These are phyloP conservation scores for Trichophyton equinum DNA, from an alignment of 2,329 filamentous ascomycete species.

Conservation along the genomic window DNA sequence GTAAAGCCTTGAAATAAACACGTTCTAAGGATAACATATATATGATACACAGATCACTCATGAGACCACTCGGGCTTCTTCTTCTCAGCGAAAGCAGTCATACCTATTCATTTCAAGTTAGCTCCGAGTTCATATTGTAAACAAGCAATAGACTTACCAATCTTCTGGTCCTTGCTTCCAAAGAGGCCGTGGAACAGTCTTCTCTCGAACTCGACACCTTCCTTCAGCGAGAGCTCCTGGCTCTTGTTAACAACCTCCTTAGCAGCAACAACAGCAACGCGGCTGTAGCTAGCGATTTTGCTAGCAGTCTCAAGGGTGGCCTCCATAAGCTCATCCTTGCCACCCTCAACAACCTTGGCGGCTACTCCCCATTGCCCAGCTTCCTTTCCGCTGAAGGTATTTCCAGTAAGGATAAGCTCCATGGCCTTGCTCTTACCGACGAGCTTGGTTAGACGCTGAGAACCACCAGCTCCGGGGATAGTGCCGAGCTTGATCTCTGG, in stretches of 20 bases:
- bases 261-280: conserved; percentile 72
- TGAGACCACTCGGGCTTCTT: conserved; percentile 83
- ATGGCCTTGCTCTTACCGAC: conserved; percentile 77
- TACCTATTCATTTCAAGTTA: conserved; percentile 31
- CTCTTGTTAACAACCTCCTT: conserved; percentile 99
- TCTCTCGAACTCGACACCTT: conserved; percentile 91
- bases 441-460: conserved; percentile 71
- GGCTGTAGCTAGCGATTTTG: conserved; percentile 76
- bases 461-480: conserved; percentile 84
- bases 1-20: background rate
- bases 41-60: conserved; percentile 39
- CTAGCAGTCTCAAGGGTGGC: conserved; percentile 71
- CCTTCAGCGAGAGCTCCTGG: conserved; percentile 73
- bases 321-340: conserved; percentile 68
- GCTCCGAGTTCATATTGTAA: background rate
- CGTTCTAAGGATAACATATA: background rate
- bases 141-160: conserved; percentile 46
- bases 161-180: conserved; percentile 92
- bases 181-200: conserved; percentile 87
- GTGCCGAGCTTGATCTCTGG: conserved; percentile 93
- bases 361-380: conserved; percentile 86
- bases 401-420: conserved; percentile 81
- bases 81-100: conserved; percentile 94
- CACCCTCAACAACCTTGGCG: conserved; percentile 61
- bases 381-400: conserved; percentile 69